These are phyloP conservation scores for Colletotrichum somersetense DNA, from an alignment of 2,329 filamentous ascomycete genomes.

Conservation along the genomic window DNA sequence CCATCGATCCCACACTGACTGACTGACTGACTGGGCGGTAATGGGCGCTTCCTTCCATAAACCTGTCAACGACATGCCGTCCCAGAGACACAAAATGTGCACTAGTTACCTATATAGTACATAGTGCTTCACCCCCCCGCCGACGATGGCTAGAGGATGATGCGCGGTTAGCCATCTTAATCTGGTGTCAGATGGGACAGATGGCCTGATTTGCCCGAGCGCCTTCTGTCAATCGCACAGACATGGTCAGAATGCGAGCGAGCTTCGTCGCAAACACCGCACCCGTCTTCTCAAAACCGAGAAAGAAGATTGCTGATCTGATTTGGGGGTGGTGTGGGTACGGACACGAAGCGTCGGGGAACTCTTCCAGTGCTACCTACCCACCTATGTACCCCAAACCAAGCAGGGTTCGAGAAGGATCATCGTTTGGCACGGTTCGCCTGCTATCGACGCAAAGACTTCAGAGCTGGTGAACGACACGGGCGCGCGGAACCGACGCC, in stretches of 20 bases:
- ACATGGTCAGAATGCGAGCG: conserved; percentile 11
- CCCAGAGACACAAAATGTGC: conserved; percentile 14
- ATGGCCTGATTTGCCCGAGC: conserved; percentile 33
- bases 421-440: background rate
- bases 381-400: too few relatives aligned
- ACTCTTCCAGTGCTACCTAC: background rate
- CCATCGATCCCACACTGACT: background rate
- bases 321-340: background rate
- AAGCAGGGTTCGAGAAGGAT: background rate
- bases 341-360: background rate
- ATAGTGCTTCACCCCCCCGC: background rate
- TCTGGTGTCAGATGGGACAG: conserved; percentile 20
- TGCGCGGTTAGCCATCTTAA: background rate
- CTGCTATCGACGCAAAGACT: background rate
- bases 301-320: background rate
- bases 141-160: conserved; percentile 8
- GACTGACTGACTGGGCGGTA: too few relatives aligned
- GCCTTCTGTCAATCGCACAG: conserved; percentile 16
- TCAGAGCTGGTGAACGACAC: too few relatives aligned
- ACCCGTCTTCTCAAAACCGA: background rate
- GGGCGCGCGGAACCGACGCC: conserved; percentile 8
- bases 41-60: conserved; percentile 3
- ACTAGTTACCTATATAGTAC: background rate
- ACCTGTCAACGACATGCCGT: conserved; percentile 28
- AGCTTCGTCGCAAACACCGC: background rate